Conservation (phyloP, 1,284 basidiomycete genomes). For the Ganoderma leucocontextum region DNA sequence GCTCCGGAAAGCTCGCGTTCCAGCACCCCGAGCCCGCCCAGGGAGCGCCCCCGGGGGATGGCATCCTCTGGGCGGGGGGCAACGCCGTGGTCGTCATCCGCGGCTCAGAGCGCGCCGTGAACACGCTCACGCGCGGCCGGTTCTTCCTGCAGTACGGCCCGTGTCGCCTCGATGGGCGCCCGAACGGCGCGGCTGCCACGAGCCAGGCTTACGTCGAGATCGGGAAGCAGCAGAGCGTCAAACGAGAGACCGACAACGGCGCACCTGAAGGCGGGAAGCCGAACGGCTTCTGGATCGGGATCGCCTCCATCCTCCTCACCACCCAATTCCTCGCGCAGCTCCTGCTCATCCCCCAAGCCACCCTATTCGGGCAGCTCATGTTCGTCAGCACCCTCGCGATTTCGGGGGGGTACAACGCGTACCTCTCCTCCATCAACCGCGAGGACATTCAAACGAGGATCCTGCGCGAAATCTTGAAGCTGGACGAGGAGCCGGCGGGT, state of each 20-base stretch:
- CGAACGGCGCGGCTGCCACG: background rate
- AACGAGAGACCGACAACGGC: background rate
- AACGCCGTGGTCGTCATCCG: slow-evolving; percentile 24
- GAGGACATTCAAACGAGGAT: slow-evolving; percentile 30
- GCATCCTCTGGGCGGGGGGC: slow-evolving; percentile 18
- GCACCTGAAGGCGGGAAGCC: background rate
- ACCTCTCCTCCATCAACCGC: slow-evolving; percentile 28
- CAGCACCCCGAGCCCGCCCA: slow-evolving; percentile 16
- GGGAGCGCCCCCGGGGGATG: slow-evolving; percentile 29
- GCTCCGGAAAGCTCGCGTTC: slow-evolving; percentile 23
- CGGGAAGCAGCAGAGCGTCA: background rate
- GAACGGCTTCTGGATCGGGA: slow-evolving; percentile 13
- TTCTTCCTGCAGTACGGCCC: slow-evolving; percentile 22
- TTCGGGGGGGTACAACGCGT: slow-evolving; percentile 31
- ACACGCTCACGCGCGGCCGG: slow-evolving; percentile 28
- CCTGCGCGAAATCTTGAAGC: slow-evolving; percentile 20
- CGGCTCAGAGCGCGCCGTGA: slow-evolving; percentile 29
- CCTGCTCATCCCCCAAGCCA: slow-evolving; percentile 29
- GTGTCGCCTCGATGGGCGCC: too few relatives aligned
- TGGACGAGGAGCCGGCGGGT: background rate
- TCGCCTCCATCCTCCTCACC: slow-evolving; percentile 27
- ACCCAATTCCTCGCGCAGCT: slow-evolving; percentile 32
- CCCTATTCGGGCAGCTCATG: slow-evolving; percentile 32
- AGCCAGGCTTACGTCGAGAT: background rate
- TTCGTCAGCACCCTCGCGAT: slow-evolving; percentile 29